Evolutionary conservation across 1,139 yeast genomes (phyloP), one percentile per base, ranked within the genome.

Genomic region (Debaryomycetaceae sp.): DNA sequence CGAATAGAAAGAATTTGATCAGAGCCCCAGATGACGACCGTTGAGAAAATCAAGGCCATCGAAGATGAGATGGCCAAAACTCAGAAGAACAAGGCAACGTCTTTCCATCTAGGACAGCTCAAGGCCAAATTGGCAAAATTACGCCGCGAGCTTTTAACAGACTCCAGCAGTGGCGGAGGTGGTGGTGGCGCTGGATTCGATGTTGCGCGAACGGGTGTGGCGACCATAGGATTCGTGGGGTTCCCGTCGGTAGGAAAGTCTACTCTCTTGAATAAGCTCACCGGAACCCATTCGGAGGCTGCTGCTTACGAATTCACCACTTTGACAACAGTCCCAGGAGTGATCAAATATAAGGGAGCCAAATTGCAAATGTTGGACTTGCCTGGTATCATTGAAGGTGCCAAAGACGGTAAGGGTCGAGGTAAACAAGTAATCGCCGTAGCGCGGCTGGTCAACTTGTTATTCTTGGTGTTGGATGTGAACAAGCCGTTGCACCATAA

Each of bases 371-470:
- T 92, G 93, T 66, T 90, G 49, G 99, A 90, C 72, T 69, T 90
- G 45, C 99, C 99, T 3, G 99, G 99, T 53, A 90, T 90, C 47
- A 90, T 90, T 44, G 97, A 92, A 57, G 98, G 98, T 55, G 99
- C 98, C 33, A 87, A 87, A 45, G 97, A 90, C 49, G 98, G 98
- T 59, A 82, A 87, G 55, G 98, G 99, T 64, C 77, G 99, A 65
- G 99, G 99, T 71, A 82, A 78, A 45, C 98, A 90, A 60, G 98
- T 90, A 35, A 90, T 90, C 59, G 98, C 98, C 1, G 97, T 87
- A 33, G 97, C 98, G 5, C 73, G 98, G 55, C 83, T 96, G 5
- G 93, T 95, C 47, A 87, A 90, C 51, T 62, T 92, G 46, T 72
- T 90, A 32, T 90, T 90, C 53, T 82, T 90, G 49, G 95, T 90